phyloP scores from a whole-genome alignment of 345 rosid genomes.

The Hypericum androsaemum region DNA sequence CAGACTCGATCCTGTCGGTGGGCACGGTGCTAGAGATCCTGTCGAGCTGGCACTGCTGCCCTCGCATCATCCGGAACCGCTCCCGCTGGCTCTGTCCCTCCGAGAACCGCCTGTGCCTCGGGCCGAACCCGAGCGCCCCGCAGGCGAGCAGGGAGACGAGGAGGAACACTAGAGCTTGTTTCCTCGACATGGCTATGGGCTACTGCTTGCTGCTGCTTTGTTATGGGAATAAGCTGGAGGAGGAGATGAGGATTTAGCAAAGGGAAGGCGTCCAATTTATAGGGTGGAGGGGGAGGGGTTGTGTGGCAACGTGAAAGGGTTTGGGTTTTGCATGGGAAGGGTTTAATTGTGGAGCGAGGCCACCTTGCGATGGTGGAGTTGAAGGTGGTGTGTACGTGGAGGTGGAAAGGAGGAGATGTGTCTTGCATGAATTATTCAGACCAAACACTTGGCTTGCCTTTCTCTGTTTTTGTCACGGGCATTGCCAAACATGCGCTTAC shows the following conservation, averaged over 20 bases:
- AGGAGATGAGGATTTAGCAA: not conserved
- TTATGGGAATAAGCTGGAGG: not conserved
- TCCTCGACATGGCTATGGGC: not conserved
- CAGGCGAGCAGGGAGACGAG: constrained; percentile 10
- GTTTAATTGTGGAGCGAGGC: too few relatives aligned
- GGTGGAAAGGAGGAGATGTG: not conserved
- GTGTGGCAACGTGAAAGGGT: not conserved
- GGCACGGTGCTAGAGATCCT: constrained; percentile 19
- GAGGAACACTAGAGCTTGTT: not conserved
- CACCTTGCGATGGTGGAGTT: not conserved
- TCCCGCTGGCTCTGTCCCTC: constrained; percentile 10
- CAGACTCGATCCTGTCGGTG: constrained; percentile 12
- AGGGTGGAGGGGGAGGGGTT: not conserved
- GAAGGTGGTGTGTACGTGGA: constrained; percentile 1
- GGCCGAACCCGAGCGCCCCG: constrained; percentile 1
- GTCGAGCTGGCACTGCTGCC: constrained; percentile 22
- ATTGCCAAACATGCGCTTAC: too few relatives aligned
- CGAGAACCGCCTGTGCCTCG: not conserved
- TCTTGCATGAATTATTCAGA: too few relatives aligned
- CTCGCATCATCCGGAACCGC: constrained; percentile 14
- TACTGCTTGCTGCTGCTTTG: not conserved
- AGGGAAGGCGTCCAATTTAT: too few relatives aligned
- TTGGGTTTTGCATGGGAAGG: not conserved
- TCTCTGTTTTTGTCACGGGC: too few relatives aligned
- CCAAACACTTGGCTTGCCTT: too few relatives aligned